Base-by-base conservation (phyloP, 1,284 basidiomycete genomes). In the Bjerkandera adusta region DNA sequence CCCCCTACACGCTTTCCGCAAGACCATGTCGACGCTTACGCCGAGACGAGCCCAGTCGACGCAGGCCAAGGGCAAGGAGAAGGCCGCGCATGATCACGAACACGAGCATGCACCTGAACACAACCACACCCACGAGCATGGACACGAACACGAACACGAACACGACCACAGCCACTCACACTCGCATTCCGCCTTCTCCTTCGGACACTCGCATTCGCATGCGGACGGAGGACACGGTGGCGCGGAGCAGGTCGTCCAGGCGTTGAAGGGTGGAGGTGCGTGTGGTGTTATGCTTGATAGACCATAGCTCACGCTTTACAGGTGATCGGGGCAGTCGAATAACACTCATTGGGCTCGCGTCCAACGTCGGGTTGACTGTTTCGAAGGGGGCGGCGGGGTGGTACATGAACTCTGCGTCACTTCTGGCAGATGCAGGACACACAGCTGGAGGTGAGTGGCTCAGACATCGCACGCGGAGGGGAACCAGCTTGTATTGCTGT, bases 371-470 rank as follows among this genome's bases (percentile, higher is more conserved):
- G 1, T 71, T 99, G 50, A 97, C 93, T 0, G 71, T 74, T 11
- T 73, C 84, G 22, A 99, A 99, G 65, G 95, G 93, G 21, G 61
- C 79, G 8, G 93, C 91, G 46, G 89, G 92, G 45, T 86, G 89
- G 79, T 87, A 75, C 55, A 78, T 89, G 79, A 92, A 97, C 63
- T 94, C 91, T 5, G 93, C 95, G 2, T 85, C 91, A 1, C 70
- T 99, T 41, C 75, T 99, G 7, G 96, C 97, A 2, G 96, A 99
- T 61, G 95, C 96, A 0, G 95, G 90, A 1, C 96, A 99, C 64
- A 92, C 89, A n/a, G 58, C 95, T 35, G 92, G 89, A 52, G 93
- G 91, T 85, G 55, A 48, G 82, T 73, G 26, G 27, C 22, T 18
- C 24, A n/a, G n/a, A n/a, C n/a, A n/a, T n/a, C n/a, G n/a, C n/a